Evolutionary conservation across 192 early-diverging fungal species (phyloP).

Genomic region (Irineochytrium annulatum): DNA sequence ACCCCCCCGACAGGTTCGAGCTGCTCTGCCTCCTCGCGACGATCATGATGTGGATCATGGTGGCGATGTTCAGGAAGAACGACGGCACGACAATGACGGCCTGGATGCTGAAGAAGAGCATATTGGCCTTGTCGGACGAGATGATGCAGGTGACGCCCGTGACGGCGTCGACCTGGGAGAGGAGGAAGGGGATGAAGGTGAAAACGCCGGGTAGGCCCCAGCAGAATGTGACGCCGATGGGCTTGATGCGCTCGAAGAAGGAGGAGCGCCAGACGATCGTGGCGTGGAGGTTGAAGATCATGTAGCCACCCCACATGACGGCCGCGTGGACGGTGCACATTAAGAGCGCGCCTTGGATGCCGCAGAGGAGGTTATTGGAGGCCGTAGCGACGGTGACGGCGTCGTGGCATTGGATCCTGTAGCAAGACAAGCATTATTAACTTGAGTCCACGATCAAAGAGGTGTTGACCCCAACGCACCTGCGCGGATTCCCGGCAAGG

Average conservation of each 20-base stretch:
- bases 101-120: slow-evolving; percentile 15
- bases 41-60: slow-evolving; percentile 21
- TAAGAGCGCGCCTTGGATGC: slow-evolving; percentile 12
- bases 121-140: slow-evolving; percentile 5
- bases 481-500: slow-evolving; percentile 5
- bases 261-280: slow-evolving; percentile 29
- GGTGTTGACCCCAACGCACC: too few relatives aligned
- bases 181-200: slow-evolving; percentile 8
- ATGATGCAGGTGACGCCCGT: slow-evolving; percentile 14
- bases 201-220: slow-evolving; percentile 23
- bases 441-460: too few relatives aligned
- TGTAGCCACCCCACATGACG: slow-evolving; percentile 24
- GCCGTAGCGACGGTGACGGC: slow-evolving; percentile 19
- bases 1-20: background rate
- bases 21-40: background rate
- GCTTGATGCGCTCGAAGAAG: slow-evolving; percentile 22
- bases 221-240: slow-evolving; percentile 18
- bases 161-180: slow-evolving; percentile 11
- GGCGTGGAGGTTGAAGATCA: slow-evolving; percentile 29
- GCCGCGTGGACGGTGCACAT: slow-evolving; percentile 20
- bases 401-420: slow-evolving; percentile 25
- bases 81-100: slow-evolving; percentile 17
- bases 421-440: too few relatives aligned
- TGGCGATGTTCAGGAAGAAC: slow-evolving; percentile 17
- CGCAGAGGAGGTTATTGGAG: slow-evolving; percentile 26